Percentiles rank a stretch among this genome's conserved stretches.
phyloP scores from a whole-genome alignment of 78 protist species.

The Bigelowiella natans region DNA sequence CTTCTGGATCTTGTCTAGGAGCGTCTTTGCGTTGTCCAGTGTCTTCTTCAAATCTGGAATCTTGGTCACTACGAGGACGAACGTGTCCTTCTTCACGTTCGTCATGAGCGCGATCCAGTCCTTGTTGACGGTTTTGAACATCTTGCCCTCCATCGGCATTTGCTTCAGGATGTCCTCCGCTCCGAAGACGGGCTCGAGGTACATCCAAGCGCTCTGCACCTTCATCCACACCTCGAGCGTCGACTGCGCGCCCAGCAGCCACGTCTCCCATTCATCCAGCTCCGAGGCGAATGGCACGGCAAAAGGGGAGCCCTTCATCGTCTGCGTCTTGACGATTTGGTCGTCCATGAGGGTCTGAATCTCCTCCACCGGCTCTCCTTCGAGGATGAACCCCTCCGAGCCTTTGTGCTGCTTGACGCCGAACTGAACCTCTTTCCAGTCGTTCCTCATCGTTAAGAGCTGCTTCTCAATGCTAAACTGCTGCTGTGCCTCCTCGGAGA shows the following conservation, averaged over 20 bases:
- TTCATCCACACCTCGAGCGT: too few relatives aligned
- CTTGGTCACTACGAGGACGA: neutral
- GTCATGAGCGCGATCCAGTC: neutral
- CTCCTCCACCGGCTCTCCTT: neutral
- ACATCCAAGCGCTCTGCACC: slow-evolving; percentile 1
- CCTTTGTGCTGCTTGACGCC: neutral
- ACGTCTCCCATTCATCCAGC: neutral
- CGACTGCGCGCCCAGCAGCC: too few relatives aligned
- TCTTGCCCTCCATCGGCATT: slow-evolving; percentile 10
- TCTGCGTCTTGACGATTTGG: neutral
- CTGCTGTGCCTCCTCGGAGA: neutral
- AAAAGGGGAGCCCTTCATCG: neutral
- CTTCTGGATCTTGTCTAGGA: neutral
- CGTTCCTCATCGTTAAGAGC: neutral
- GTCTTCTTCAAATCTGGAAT: neutral
- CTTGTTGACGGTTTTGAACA: neutral
- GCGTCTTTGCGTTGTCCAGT: neutral
- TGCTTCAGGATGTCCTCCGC: neutral
- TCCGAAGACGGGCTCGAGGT: slow-evolving; percentile 1
- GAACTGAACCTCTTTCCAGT: too few relatives aligned
- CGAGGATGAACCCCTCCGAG: neutral
- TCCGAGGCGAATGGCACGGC: neutral
- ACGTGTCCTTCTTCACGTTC: neutral
- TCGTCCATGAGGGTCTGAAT: neutral
- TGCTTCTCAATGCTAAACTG: neutral